A percentile compares a stretch with the other conserved stretches of the same genome.
Conservation (phyloP, 2,329 filamentous ascomycete genomes). For the Claviceps sp. region DNA sequence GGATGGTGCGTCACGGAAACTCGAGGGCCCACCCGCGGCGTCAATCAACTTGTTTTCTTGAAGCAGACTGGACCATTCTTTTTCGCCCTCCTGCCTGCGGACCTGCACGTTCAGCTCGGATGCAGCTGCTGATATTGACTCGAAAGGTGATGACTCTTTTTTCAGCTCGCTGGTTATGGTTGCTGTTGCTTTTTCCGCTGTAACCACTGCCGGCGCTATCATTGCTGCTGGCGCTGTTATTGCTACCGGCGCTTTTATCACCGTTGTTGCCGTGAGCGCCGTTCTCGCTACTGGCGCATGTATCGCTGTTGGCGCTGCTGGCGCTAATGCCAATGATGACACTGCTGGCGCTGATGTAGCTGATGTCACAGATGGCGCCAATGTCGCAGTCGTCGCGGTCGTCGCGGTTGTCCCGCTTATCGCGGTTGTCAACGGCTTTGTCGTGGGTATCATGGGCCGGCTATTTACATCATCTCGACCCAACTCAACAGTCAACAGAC, state of each 20-base stretch:
- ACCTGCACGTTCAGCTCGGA: conserved; percentile 21
- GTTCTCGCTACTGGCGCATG: too few species aligned
- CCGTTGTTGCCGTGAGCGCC: too few species aligned
- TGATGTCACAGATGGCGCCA: too few species aligned
- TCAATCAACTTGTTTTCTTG: conserved; percentile 35
- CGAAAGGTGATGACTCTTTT: conserved; percentile 30
- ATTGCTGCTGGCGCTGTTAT: too few species aligned
- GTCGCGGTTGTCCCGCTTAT: too few species aligned
- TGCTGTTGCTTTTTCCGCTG: background rate
- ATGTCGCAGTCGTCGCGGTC: too few species aligned
- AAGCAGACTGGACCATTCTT: conserved; percentile 28
- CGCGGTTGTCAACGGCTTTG: conserved; percentile 10
- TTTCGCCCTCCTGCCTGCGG: conserved; percentile 22
- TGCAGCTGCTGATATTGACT: conserved; percentile 17
- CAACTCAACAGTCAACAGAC: conserved; percentile 6
- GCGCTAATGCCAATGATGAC: too few species aligned
- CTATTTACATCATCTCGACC: conserved; percentile 16
- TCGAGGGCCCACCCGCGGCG: conserved; percentile 26
- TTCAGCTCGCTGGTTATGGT: conserved; percentile 17
- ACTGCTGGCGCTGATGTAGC: too few species aligned
- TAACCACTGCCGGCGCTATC: too few species aligned
- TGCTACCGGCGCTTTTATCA: background rate
- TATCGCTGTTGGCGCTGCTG: too few species aligned
- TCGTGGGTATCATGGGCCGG: conserved; percentile 27
- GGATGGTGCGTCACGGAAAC: conserved; percentile 17